Conservation (phyloP, 306 rosid species). For the Hippophae tibetana region DNA sequence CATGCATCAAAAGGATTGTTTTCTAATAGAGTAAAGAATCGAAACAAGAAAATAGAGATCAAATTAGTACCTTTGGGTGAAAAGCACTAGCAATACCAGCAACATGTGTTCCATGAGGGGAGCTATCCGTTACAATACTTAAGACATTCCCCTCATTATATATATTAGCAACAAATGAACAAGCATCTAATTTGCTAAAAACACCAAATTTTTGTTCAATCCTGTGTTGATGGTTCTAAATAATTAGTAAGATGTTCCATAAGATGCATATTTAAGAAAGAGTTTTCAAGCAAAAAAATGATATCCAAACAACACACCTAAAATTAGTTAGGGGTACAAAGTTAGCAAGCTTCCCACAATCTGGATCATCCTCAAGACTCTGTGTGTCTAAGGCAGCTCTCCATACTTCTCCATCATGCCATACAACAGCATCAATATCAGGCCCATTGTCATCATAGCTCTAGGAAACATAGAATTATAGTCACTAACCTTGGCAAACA, state of each 20-base stretch:
- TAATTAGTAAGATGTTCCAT: conserved; percentile 14
- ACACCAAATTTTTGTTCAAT: conserved; percentile 64
- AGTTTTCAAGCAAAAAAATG: conserved; percentile 8
- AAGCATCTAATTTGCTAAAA: conserved; percentile 93
- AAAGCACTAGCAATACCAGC: conserved; percentile 92
- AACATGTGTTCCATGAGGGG: conserved; percentile 96
- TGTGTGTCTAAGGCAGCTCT: conserved; percentile 89
- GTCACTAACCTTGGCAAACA: conserved; percentile 9
- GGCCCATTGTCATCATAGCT: conserved; percentile 92
- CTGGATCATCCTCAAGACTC: conserved; percentile 70
- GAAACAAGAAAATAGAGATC: conserved; percentile 13
- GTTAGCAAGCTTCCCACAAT: conserved; percentile 69
- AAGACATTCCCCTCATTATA: conserved; percentile 75
- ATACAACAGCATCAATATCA: conserved; percentile 78
- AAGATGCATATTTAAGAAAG: conserved; percentile 10
- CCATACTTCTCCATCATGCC: conserved; percentile 98
- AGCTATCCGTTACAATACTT: conserved; percentile 85
- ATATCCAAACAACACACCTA: conserved; percentile 44
- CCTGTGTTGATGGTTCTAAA: conserved; percentile 39
- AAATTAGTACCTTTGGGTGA: conserved; percentile 68
- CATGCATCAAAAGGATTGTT: background rate
- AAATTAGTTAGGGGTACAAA: conserved; percentile 78
- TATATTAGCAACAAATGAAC: conserved; percentile 76
- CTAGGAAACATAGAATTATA: conserved; percentile 33
- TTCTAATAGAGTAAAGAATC: background rate